These are phyloP conservation scores for Penicillium corylophilum DNA, from an alignment of 2,329 filamentous ascomycete species.

Conservation along the genomic window DNA sequence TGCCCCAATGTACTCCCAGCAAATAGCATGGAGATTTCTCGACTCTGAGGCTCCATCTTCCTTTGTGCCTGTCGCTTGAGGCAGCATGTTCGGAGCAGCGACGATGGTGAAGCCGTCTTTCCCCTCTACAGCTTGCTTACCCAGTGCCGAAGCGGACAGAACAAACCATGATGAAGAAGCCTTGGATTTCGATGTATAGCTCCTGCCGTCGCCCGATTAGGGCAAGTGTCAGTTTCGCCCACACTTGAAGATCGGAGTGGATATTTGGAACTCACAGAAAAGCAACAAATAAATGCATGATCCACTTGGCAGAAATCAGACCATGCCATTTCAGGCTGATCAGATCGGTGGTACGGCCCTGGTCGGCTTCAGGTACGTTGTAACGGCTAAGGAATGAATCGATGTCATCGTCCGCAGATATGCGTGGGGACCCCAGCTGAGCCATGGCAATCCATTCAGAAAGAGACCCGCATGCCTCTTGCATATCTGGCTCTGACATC, in stretches of 20 bases:
- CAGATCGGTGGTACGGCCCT: constrained; percentile 24
- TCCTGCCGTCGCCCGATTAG: constrained; percentile 20
- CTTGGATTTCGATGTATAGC: constrained; percentile 5
- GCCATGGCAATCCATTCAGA: constrained; percentile 64
- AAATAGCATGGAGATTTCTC: constrained; percentile 27
- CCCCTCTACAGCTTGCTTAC: constrained; percentile 38
- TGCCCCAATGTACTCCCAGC: constrained; percentile 42
- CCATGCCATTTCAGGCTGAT: constrained; percentile 46
- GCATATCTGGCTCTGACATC: constrained; percentile 49
- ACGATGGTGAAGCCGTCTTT: constrained; percentile 41
- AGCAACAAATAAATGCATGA: constrained; percentile 35
- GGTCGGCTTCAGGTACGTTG: constrained; percentile 33
- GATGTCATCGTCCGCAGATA: constrained; percentile 37
- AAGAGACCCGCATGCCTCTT: constrained; percentile 60
- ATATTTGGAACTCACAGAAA: constrained; percentile 34
- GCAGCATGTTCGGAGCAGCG: constrained; percentile 14
- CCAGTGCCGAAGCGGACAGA: constrained; percentile 33
- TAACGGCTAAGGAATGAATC: constrained; percentile 49
- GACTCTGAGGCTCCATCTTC: neutral
- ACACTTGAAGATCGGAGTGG: neutral
- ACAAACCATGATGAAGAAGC: constrained; percentile 33
- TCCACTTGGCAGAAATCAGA: constrained; percentile 42
- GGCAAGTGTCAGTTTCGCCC: constrained; percentile 11
- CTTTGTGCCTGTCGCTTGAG: constrained; percentile 1
- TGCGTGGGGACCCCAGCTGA: constrained; percentile 42